Percentiles rank a stretch among this genome's conserved stretches.
Conservation (phyloP, 352 stramenopile species). For the Pythium rhizo-oryzae region DNA sequence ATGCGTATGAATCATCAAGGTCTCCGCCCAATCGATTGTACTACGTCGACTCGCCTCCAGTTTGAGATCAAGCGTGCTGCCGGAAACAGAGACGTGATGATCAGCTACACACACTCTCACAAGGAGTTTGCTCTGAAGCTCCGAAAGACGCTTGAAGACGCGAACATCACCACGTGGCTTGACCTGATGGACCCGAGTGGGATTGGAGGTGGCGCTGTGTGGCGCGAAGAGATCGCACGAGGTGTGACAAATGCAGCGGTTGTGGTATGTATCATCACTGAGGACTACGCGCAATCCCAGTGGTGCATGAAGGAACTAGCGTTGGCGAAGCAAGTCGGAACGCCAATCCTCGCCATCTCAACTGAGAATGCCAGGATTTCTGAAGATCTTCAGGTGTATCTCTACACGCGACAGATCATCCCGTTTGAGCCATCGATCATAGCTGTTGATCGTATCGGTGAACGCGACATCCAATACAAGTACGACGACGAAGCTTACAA, state of each 20-base stretch:
- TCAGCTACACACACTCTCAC: constrained; percentile 75
- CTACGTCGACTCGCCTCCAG: constrained; percentile 61
- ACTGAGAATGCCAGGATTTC: constrained; percentile 71
- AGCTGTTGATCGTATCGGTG: constrained; percentile 43
- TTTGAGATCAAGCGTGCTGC: constrained; percentile 75
- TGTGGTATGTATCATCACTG: constrained; percentile 58
- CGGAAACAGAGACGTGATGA: constrained; percentile 71
- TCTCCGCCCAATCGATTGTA: constrained; percentile 64
- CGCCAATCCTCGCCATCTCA: constrained; percentile 77
- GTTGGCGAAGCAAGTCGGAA: constrained; percentile 74
- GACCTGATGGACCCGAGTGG: constrained; percentile 70
- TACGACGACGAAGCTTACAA: constrained; percentile 78
- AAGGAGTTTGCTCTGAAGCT: constrained; percentile 66
- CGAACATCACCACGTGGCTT: constrained; percentile 69
- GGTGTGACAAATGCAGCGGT: constrained; percentile 63
- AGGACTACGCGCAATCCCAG: constrained; percentile 61
- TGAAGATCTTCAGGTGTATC: constrained; percentile 84
- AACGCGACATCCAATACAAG: constrained; percentile 50
- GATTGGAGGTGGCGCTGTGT: constrained; percentile 64
- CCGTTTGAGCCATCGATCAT: constrained; percentile 76
- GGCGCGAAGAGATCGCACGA: constrained; percentile 63
- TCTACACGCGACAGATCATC: constrained; percentile 84
- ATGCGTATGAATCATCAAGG: constrained; percentile 74
- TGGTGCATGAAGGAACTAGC: constrained; percentile 72
- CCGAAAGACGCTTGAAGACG: constrained; percentile 55